These are phyloP conservation scores for Dissophora ornata DNA, from an alignment of 192 early-diverging fungal genomes.

Conservation along the genomic window DNA sequence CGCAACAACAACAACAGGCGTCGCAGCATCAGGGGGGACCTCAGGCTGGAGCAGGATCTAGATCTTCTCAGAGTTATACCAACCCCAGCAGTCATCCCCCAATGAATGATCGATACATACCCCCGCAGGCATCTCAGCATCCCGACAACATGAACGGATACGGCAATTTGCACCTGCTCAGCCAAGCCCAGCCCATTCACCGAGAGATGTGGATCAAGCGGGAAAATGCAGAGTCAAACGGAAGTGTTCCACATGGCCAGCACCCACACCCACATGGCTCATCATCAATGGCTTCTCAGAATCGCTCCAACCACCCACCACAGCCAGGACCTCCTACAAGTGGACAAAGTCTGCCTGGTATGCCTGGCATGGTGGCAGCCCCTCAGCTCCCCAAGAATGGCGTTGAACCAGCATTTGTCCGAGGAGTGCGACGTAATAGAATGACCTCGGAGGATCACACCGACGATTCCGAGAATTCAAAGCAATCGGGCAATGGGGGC, in stretches of 20 bases:
- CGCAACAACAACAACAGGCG: conserved; percentile 9
- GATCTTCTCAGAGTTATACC: background rate
- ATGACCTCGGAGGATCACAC: conserved; percentile 24
- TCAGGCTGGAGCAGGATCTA: conserved; percentile 19
- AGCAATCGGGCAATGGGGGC: conserved; percentile 26
- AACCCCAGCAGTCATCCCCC: conserved; percentile 4
- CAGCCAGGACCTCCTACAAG: conserved; percentile 4
- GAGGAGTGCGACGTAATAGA: conserved; percentile 22
- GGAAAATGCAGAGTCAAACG: conserved; percentile 29
- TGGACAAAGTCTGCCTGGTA: conserved; percentile 33
- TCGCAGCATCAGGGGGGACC: conserved; percentile 12
- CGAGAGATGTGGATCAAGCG: conserved; percentile 44
- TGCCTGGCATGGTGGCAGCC: conserved; percentile 37
- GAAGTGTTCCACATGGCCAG: conserved; percentile 11
- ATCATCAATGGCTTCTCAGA: conserved; percentile 3
- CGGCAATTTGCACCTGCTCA: conserved; percentile 42
- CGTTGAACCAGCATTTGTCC: conserved; percentile 27
- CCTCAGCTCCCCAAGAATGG: conserved; percentile 27
- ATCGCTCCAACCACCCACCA: conserved; percentile 2
- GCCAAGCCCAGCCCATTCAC: conserved; percentile 35
- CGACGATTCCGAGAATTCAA: conserved; percentile 44
- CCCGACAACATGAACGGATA: conserved; percentile 29
- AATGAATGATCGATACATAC: conserved; percentile 19
- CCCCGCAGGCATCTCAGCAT: conserved; percentile 21
- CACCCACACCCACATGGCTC: conserved; percentile 2